phyloP scores from a whole-genome alignment of 306 rosid species.

The Fragaria vesca region DNA sequence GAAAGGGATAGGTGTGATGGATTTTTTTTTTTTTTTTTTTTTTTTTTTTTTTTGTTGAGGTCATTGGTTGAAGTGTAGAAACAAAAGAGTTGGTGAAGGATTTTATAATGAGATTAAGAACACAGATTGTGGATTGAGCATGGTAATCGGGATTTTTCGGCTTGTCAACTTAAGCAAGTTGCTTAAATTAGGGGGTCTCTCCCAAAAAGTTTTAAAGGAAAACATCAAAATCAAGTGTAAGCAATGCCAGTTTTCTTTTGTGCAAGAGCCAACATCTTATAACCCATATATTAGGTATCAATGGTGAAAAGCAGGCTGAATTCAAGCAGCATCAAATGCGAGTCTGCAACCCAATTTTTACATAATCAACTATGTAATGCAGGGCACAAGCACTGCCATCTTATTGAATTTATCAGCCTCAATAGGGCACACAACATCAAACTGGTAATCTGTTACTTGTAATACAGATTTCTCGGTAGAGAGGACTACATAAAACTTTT shows the following conservation, averaged over 20 bases:
- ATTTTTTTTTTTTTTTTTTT: not conserved
- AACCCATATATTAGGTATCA: not conserved
- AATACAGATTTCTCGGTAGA: not conserved
- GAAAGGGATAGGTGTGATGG: slow-evolving; percentile 1
- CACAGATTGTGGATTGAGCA: not conserved
- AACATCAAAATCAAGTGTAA: slow-evolving; percentile 1
- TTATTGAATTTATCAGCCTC: not conserved
- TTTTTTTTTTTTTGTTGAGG: not conserved
- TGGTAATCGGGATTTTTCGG: not conserved
- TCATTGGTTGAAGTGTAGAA: not conserved
- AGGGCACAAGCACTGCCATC: not conserved
- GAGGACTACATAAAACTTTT: not conserved
- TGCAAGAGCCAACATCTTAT: not conserved
- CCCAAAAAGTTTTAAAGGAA: not conserved
- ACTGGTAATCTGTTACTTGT: not conserved
- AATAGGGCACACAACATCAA: not conserved
- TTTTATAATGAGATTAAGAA: not conserved
- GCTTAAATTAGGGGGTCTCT: not conserved
- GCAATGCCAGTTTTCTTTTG: not conserved
- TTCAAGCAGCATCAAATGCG: slow-evolving; percentile 10
- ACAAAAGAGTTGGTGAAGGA: not conserved
- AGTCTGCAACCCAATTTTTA: not conserved
- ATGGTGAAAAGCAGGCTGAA: not conserved
- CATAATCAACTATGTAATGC: not conserved
- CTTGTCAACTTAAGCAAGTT: not conserved